Evolutionary conservation across 2,329 filamentous ascomycete genomes (phyloP).

Genomic region (Xylariomycetidae sp.): DNA sequence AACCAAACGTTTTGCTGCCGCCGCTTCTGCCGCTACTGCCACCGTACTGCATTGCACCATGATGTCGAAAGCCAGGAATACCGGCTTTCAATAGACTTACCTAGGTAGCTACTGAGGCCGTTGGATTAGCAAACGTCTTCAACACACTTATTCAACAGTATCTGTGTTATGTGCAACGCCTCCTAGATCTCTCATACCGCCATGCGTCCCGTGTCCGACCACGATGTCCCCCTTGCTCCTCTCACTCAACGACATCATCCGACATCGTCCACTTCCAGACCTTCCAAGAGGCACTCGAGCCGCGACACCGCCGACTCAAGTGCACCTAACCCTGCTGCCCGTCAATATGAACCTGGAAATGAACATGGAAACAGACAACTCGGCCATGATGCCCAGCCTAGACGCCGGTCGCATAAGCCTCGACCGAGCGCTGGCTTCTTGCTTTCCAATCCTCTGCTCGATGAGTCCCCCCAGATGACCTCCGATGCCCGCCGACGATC

Average conservation of each 20-base stretch:
- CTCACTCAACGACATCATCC: constrained; percentile 14
- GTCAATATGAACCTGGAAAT: constrained; percentile 5
- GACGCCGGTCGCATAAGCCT: constrained; percentile 34
- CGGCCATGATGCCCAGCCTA: constrained; percentile 16
- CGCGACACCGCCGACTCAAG: constrained; percentile 44
- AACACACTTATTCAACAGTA: too few relatives aligned
- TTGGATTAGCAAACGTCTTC: too few relatives aligned
- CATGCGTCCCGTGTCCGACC: too few relatives aligned
- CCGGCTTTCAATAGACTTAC: too few relatives aligned
- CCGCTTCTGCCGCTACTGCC: too few relatives aligned
- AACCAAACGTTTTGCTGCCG: too few relatives aligned
- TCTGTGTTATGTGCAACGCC: too few relatives aligned
- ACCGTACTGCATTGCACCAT: too few relatives aligned
- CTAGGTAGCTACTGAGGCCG: too few relatives aligned
- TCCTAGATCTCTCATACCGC: too few relatives aligned
- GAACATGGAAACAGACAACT: constrained; percentile 12
- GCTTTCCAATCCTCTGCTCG: constrained; percentile 38
- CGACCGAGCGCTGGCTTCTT: constrained; percentile 48
- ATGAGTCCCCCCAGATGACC: constrained; percentile 14
- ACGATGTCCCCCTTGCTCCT: too few relatives aligned
- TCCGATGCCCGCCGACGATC: constrained; percentile 25
- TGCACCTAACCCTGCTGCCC: constrained; percentile 7
- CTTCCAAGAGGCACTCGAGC: constrained; percentile 29
- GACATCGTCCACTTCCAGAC: constrained; percentile 24
- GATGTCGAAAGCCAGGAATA: too few relatives aligned